phyloP scores from a whole-genome alignment of 2,329 filamentous ascomycete genomes.

The Tolypocladium sp. region DNA sequence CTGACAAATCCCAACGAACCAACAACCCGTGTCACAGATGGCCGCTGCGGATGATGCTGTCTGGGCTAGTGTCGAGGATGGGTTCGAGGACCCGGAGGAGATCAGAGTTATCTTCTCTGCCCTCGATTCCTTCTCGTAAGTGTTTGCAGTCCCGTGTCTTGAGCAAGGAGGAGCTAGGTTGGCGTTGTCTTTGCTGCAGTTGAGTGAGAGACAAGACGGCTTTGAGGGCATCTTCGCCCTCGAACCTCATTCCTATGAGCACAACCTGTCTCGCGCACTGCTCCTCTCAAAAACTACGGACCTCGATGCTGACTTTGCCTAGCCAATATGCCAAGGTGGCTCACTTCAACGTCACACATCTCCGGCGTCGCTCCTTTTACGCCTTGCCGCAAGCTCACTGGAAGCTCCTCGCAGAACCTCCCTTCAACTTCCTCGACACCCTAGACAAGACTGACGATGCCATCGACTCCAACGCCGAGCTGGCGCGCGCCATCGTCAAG shows the following conservation, averaged over 20 bases:
- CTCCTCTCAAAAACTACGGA: not conserved
- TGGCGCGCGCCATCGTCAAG: conserved; percentile 71
- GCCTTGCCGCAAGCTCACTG: conserved; percentile 77
- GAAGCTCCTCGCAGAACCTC: conserved; percentile 69
- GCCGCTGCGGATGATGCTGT: conserved; percentile 24
- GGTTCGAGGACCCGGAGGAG: conserved; percentile 70
- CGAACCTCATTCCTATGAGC: not conserved
- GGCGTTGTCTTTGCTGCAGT: not conserved
- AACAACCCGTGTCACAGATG: not conserved
- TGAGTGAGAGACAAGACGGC: not conserved
- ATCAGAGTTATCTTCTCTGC: conserved; percentile 69
- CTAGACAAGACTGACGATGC: conserved; percentile 75
- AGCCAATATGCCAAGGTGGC: conserved; percentile 80
- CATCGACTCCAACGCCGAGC: conserved; percentile 78
- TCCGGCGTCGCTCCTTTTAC: conserved; percentile 87
- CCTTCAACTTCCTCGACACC: conserved; percentile 74
- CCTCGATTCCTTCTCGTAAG: conserved; percentile 83
- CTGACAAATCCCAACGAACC: conserved; percentile 1
- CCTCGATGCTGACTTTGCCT: not conserved
- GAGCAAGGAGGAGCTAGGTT: not conserved
- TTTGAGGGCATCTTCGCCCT: not conserved
- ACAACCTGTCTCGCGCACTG: not conserved
- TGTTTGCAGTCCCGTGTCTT: conserved; percentile 10
- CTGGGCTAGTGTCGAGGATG: conserved; percentile 56
- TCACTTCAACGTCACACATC: conserved; percentile 85